Base-by-base conservation (phyloP, 768 basidiomycete species). In the Podaxis sp. region DNA sequence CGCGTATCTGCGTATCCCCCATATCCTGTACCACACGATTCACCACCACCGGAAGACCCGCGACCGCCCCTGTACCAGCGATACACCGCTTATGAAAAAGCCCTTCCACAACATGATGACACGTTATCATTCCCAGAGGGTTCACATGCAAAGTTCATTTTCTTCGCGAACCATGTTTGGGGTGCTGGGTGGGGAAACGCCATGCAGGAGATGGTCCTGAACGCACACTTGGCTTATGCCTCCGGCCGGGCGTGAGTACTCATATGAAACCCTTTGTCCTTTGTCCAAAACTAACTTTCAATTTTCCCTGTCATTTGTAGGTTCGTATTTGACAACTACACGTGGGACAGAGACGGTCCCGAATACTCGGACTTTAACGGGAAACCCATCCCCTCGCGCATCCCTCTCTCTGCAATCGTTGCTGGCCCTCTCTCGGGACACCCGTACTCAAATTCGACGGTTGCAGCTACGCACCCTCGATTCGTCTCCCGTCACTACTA, bases 181-280 rank as follows among this genome's bases (percentile, higher is more conserved):
- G 84, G 68, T 8, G 76, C 79, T 47, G 87, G 87, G 2, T 88
- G 84, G 84, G 86, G 86, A 2, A 89, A 89, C 58, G 77, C 72
- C 8, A 74, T 87, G 76, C 84, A 88, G 63, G 86, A 87, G 62
- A 77, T 85, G 61, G 57, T 87, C 3, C 66, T 87, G 52, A 80
- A 82, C 53, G 76, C 83, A 0, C 74, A 82, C 49, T 70, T 89
- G 2, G 81, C 85, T 0, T 75, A 80, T 53, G 68, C 73, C 2
- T 69, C 83, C 0, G 77, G 78, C 33, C 72, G 85, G 65, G 74
- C 82, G 82, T 88, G 69, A 61, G 85, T 12, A 8, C 47, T 4
- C 8, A 43, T 46, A 19, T 36, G 19, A 17, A 29, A 27, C 47
- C 17, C 38, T 7, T 2, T 41, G 15, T 41, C 11, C 36, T 13